Base-by-base conservation (phyloP, 2,329 filamentous ascomycete genomes). In the Nemania sp. region DNA sequence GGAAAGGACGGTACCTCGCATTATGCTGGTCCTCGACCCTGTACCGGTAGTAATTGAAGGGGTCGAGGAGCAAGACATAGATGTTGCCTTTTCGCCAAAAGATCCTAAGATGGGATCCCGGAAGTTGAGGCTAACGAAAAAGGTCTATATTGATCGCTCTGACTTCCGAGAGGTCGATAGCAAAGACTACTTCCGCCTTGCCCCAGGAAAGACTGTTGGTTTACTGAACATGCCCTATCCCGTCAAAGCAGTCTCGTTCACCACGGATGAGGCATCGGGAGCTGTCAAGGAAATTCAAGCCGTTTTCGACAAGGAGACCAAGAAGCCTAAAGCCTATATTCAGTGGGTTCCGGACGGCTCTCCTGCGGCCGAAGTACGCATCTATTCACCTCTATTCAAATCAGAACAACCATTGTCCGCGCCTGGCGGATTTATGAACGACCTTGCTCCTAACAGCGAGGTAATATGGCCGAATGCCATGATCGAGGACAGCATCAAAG, bases 21-120 rank as follows among this genome's bases (percentile, higher is more conserved):
- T 97, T 11, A 94, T 95, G 88, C 80, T 97, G 24, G 84, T 97
- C 2, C 80, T 96, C 17, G 91, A 97, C 61, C 93, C 93, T 0
- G 77, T 97, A 40, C 86, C 85, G 28, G 85, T 97, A 11, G 77
- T 90, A 24, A 91, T 97, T 54, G 89, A 94, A 61, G 89, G 93
- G 64, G 78, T 89, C 0, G 80, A 86, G 12, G 86, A 89, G 49
- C 5, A 31, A 14, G 83, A 89, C 55, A 70, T 93, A 3, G 81
- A 83, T 2, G 76, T 90, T 6, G 90, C 91, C 0, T 96, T 96
- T 74, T 89, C 89, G 15, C 86, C 90, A 20, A 96, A 95, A 73
- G 84, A 92, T 61, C 80, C 88, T 1, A 78, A 77, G 14, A 83
- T 87, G 71, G 86, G 86, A 26, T 79, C 75, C 8, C 83, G 84